Evolutionary conservation across 768 basidiomycete genomes (phyloP).

Genomic region (Daedalea quercina): DNA sequence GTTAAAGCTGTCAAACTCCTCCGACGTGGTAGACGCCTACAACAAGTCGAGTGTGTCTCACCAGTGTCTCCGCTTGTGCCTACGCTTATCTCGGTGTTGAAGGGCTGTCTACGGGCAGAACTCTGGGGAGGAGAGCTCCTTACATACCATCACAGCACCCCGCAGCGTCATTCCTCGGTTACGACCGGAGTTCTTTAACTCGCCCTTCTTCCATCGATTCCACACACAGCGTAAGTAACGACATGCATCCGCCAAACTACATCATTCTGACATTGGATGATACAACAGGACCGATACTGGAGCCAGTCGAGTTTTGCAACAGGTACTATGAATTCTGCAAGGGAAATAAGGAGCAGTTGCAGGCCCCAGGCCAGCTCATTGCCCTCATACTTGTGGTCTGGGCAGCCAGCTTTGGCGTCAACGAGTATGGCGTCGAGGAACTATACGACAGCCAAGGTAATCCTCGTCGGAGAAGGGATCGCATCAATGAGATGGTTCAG

Average conservation of each 20-base stretch:
- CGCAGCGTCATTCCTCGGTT: conserved; percentile 64
- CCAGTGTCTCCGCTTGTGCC: not conserved
- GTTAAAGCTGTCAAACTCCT: conserved; percentile 87
- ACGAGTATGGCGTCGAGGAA: conserved; percentile 64
- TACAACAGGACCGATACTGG: conserved; percentile 73
- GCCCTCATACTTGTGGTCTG: conserved; percentile 79
- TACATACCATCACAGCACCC: conserved; percentile 30
- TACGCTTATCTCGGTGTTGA: conserved; percentile 9
- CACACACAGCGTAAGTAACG: conserved; percentile 66
- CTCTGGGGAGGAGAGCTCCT: conserved; percentile 34
- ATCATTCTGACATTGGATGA: not conserved
- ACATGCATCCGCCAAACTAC: conserved; percentile 1
- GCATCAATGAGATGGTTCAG: conserved; percentile 61
- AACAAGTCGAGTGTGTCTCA: conserved; percentile 72
- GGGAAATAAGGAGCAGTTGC: conserved; percentile 49
- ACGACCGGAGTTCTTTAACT: conserved; percentile 72
- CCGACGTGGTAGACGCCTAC: conserved; percentile 69
- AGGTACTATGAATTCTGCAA: conserved; percentile 64
- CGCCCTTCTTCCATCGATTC: conserved; percentile 82
- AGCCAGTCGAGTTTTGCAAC: conserved; percentile 71
- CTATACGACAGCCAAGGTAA: conserved; percentile 28
- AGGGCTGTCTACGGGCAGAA: conserved; percentile 78
- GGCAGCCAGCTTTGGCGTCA: conserved; percentile 85
- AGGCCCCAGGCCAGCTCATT: conserved; percentile 70
- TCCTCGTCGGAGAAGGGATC: conserved; percentile 40